Conservation (phyloP, 129 eudicot species). For the Apium graveolens region DNA sequence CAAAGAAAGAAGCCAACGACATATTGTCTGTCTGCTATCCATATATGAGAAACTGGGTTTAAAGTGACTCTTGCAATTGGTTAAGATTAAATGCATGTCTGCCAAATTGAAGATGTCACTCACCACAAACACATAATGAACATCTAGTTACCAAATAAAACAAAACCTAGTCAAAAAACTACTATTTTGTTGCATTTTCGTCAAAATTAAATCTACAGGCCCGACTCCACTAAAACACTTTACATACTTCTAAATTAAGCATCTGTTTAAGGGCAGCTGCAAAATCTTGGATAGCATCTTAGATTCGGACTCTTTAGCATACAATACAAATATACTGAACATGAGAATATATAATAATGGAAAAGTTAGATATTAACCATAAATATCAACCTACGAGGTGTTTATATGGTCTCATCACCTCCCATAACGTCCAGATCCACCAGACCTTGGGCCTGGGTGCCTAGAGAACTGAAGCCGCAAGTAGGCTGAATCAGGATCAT, state of each 20-base stretch:
- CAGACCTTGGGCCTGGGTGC: conserved; percentile 58
- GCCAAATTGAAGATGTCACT: not conserved
- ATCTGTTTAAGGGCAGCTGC: not conserved
- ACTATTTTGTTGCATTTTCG: not conserved
- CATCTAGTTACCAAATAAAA: not conserved
- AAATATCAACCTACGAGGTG: not conserved
- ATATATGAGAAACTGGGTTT: not conserved
- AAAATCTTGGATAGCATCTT: not conserved
- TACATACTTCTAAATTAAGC: not conserved
- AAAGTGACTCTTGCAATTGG: not conserved
- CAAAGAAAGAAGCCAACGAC: not conserved
- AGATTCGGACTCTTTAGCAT: not conserved
- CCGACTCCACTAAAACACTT: not conserved
- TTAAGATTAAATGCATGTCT: not conserved
- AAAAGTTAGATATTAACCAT: not conserved
- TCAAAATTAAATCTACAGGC: not conserved
- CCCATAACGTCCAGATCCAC: conserved; percentile 35
- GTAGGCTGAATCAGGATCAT: conserved; percentile 38
- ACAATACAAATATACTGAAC: too few relatives aligned
- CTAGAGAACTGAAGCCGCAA: conserved; percentile 55
- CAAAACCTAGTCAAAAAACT: not conserved
- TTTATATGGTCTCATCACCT: conserved; percentile 26
- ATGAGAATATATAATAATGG: not conserved
- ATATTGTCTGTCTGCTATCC: not conserved
- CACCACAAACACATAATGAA: not conserved